phyloP scores from a whole-genome alignment of 345 rosid species.

The Lenwebbia sp. region DNA sequence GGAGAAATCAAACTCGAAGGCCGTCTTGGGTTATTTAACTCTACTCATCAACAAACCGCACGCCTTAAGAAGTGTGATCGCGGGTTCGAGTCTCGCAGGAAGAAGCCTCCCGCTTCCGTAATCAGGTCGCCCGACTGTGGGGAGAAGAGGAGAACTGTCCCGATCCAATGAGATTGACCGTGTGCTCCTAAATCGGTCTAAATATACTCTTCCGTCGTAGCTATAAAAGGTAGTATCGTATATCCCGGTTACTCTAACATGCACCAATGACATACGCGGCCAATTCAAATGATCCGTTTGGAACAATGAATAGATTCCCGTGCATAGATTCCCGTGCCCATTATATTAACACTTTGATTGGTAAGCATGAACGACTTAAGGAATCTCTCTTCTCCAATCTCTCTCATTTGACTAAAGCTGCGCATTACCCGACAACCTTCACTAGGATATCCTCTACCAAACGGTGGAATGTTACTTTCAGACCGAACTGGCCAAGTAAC shows the following conservation, averaged over 20 bases:
- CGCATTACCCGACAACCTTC: not conserved
- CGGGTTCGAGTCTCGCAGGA: not conserved
- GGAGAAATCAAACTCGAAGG: not conserved
- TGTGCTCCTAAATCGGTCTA: not conserved
- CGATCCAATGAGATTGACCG: not conserved
- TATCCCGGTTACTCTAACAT: not conserved
- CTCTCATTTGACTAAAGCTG: not conserved
- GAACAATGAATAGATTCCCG: not conserved
- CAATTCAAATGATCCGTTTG: not conserved
- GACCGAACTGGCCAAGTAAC: not conserved
- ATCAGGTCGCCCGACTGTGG: not conserved
- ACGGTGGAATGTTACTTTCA: not conserved
- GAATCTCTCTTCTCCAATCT: not conserved
- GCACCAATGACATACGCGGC: not conserved
- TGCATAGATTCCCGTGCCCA: not conserved
- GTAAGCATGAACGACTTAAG: not conserved
- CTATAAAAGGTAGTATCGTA: not conserved
- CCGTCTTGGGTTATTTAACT: not conserved
- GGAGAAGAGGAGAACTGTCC: not conserved
- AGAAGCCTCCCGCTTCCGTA: not conserved
- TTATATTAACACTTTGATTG: not conserved
- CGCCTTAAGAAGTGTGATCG: not conserved
- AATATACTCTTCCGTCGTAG: not conserved
- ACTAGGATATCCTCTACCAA: not conserved
- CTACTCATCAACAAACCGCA: not conserved